Base-by-base conservation (phyloP, 805 yeast genomes). In the Dipodascus albidus region DNA sequence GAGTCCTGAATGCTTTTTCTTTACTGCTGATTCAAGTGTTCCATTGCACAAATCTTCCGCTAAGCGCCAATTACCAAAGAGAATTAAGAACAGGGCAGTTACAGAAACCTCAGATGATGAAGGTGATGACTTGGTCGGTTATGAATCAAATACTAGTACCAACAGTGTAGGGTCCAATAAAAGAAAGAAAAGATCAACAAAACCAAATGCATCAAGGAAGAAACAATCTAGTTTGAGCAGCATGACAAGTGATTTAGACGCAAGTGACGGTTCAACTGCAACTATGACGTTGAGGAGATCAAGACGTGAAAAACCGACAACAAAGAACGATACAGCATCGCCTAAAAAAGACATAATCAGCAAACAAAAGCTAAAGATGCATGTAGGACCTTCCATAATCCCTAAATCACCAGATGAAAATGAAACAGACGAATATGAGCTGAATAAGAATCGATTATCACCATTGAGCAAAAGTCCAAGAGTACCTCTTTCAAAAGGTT, bases 1-100 rank as follows among this genome's bases (percentile, higher is more conserved):
- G 50, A 65, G 68, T 21, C 72, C 70, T 1, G 61, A 69, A 23
- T 74, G 84, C 64, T 67, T 70, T 57, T 67, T 73, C 41, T 74
- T 74, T 53, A 57, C 62, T 3, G 53, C 59, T 6, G 33, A 50
- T 11, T 54, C 55, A 2, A 33, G 20, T 14, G 20, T 38, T 4
- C 44, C 44, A 14, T 17, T 38, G 17, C 20, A n/a, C 17, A 38
- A 38, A 14, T 4, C 44, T 8, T 38, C 44, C 17, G 44, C 20
- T 4, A n/a, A 14, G 17, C 20, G 20, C 4, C 44, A 38, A 6
- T 6, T 6, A 6, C 6, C 33, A 27, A 38, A 38, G n/a, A 14
- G 44, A 38, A 17, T 38, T n/a, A 4, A 11, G 6, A 11, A 4
- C 6, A 11, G 44, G 48, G 23, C 19, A 20, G 23, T 35, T 20